Base-by-base conservation (phyloP, 78 protist species). In the Dictyostelium intermedium region DNA sequence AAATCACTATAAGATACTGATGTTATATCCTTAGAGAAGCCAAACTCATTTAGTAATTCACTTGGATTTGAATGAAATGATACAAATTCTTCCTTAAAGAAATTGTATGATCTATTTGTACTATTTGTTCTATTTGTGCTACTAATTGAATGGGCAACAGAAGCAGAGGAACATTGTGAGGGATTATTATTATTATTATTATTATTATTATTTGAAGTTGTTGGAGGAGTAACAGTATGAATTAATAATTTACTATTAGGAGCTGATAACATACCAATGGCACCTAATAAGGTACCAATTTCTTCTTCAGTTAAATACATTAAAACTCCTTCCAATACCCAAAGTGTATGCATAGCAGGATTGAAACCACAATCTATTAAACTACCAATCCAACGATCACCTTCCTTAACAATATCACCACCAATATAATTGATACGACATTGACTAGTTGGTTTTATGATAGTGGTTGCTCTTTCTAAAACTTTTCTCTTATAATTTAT, bases 251-350 rank as follows among this genome's bases (percentile, higher is more conserved):
- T 60, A 1, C 80, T 61, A 16, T 70, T 70, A 39, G 81, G 30
- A 3, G 85, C 50, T 5, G 86, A 79, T 1, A 78, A 14, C 35
- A 20, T 27, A 20, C 79, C 61, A 32, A 34, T 14, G 0, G 72
- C 13, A 5, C 32, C 32, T 5, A 87, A n/a, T 5, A 87, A 11
- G 0, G 23, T 32, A 14, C 41, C 32, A 9, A 50, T 37, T 32
- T 87, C 85, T 1, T 78, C 77, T 63, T 76, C 81, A 0, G 45
- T 50, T 23, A 89, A 66, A 69, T 89, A 89, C 87, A 80, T 89
- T 32, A 89, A 30, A 18, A 89, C n/a, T 20, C 94, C 87, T 37
- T 89, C 94, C 39, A 70, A 14, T 23, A 89, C 37, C 94, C 94
- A 89, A 30, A 89, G 14, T 0, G 94, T 81, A 14, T 27, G 86